phyloP scores from a whole-genome alignment of 805 yeast genomes.

The Saturnispora besseyi region DNA sequence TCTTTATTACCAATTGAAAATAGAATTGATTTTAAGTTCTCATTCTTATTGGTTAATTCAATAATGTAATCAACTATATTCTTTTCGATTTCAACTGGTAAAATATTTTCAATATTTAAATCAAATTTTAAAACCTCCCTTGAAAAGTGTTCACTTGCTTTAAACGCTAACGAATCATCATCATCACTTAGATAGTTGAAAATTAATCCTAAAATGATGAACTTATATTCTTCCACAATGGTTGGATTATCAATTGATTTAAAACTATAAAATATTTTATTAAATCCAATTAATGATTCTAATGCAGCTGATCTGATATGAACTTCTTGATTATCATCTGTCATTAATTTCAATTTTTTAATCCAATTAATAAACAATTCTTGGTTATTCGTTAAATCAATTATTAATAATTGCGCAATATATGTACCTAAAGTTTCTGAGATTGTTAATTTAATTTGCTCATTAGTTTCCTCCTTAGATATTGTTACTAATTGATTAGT shows the following conservation, averaged over 20 bases:
- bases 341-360: slow-evolving; percentile 19
- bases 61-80: slow-evolving; percentile 15
- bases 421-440: slow-evolving; percentile 45
- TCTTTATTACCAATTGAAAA: slow-evolving; percentile 1
- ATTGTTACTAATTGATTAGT: slow-evolving; percentile 22
- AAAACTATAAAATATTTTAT: slow-evolving; percentile 7
- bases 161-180: slow-evolving; percentile 47
- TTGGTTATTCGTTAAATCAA: slow-evolving; percentile 4
- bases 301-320: slow-evolving; percentile 39
- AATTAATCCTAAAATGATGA: slow-evolving; percentile 7
- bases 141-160: slow-evolving; percentile 37
- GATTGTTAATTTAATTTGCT: slow-evolving; percentile 35
- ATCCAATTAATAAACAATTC: slow-evolving; percentile 23
- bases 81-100: slow-evolving; percentile 29
- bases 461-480: slow-evolving; percentile 16
- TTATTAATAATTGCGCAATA: slow-evolving; percentile 15
- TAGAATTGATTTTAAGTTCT: not conserved
- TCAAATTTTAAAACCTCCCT: slow-evolving; percentile 19
- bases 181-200: slow-evolving; percentile 50
- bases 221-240: not conserved
- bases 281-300: slow-evolving; percentile 32
- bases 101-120: slow-evolving; percentile 7
- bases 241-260: not conserved
- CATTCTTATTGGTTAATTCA: not conserved
- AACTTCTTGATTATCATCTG: slow-evolving; percentile 37